These are phyloP conservation scores for Exophiala aquamarina DNA, from an alignment of 2,329 filamentous ascomycete genomes.

Conservation along the genomic window DNA sequence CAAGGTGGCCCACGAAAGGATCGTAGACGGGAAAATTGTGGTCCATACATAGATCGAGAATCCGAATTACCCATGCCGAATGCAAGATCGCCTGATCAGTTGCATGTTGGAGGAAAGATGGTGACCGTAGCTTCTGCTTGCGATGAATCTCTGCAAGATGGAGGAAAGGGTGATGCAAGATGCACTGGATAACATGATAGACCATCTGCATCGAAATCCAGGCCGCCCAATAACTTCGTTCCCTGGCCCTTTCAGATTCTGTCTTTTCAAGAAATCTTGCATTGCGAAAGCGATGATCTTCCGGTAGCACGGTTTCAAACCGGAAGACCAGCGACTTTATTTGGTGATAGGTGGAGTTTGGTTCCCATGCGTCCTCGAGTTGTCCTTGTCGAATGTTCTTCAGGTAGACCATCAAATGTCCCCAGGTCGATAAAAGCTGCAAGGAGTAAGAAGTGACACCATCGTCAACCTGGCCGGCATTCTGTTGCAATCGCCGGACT, in stretches of 20 bases:
- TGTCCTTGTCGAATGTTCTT: slow-evolving; percentile 19
- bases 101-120: slow-evolving; percentile 26
- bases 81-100: slow-evolving; percentile 23
- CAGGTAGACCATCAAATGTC: slow-evolving; percentile 20
- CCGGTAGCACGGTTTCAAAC: slow-evolving; percentile 21
- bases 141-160: slow-evolving; percentile 21
- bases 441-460: slow-evolving; percentile 21
- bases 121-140: slow-evolving; percentile 17
- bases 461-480: slow-evolving; percentile 8
- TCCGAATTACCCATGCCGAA: slow-evolving; percentile 20
- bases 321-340: slow-evolving; percentile 22
- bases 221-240: slow-evolving; percentile 21
- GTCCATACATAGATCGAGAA: slow-evolving; percentile 19
- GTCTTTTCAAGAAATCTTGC: slow-evolving; percentile 13
- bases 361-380: slow-evolving; percentile 18
- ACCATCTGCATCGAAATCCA: slow-evolving; percentile 23
- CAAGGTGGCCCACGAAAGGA: slow-evolving; percentile 23
- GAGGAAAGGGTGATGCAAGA: slow-evolving; percentile 24
- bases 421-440: slow-evolving; percentile 23
- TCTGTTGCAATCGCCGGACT: background rate
- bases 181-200: slow-evolving; percentile 24
- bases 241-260: slow-evolving; percentile 6
- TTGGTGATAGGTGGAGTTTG: slow-evolving; percentile 21
- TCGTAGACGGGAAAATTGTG: slow-evolving; percentile 16
- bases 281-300: slow-evolving; percentile 24